phyloP scores from a whole-genome alignment of 2,329 filamentous ascomycete species.

The Grosmannia serpens region DNA sequence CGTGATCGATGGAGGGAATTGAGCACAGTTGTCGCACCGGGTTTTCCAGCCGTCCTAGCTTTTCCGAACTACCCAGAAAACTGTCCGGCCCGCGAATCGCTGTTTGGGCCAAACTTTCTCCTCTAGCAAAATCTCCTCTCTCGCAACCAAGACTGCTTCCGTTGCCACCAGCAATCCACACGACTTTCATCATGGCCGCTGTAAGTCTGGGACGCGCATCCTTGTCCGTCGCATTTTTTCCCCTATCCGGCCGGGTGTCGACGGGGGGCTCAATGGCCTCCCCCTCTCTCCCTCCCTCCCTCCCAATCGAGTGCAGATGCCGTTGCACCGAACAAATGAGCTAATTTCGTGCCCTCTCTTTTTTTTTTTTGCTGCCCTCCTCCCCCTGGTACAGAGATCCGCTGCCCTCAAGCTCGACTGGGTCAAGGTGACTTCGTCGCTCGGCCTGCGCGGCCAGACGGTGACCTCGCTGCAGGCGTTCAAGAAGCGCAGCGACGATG shows the following conservation, averaged over 20 bases:
- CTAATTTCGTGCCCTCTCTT: slow-evolving; percentile 33
- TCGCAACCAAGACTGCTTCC: background rate
- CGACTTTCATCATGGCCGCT: slow-evolving; percentile 13
- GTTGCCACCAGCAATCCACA: background rate
- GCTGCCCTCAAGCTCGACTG: slow-evolving; percentile 99
- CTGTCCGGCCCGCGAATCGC: slow-evolving; percentile 1
- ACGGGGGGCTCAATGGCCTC: background rate
- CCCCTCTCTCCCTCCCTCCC: too few relatives aligned
- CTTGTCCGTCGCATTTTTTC: background rate
- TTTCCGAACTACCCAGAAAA: slow-evolving; percentile 12
- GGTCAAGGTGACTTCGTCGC: slow-evolving; percentile 85
- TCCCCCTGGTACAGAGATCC: slow-evolving; percentile 57
- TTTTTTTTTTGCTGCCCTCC: slow-evolving; percentile 12
- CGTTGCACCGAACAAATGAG: slow-evolving; percentile 22
- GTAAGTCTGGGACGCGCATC: slow-evolving; percentile 4
- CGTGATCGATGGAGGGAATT: slow-evolving; percentile 3
- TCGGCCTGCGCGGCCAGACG: slow-evolving; percentile 93
- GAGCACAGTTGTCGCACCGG: background rate
- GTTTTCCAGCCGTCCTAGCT: slow-evolving; percentile 11
- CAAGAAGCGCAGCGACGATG: slow-evolving; percentile 99
- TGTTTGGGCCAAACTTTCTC: background rate
- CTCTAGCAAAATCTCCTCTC: background rate
- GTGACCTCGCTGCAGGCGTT: slow-evolving; percentile 84
- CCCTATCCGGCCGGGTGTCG: background rate
- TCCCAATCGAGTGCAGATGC: too few relatives aligned